These are phyloP conservation scores for Jasminum sambac DNA, from an alignment of 257 asterid species.

Conservation along the genomic window DNA sequence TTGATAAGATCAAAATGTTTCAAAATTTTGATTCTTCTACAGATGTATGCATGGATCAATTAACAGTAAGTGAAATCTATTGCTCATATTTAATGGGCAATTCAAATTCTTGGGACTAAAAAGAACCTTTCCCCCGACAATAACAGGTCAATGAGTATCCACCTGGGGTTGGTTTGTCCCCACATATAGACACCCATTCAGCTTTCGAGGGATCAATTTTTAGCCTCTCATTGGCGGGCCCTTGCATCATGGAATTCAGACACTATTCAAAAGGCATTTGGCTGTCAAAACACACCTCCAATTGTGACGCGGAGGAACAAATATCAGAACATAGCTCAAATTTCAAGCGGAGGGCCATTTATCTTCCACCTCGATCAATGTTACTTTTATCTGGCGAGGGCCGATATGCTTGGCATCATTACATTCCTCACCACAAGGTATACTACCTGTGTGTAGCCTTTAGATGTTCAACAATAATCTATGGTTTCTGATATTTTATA, in stretches of 20 bases:
- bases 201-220: slow-evolving; percentile 84
- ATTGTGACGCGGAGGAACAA: slow-evolving; percentile 40
- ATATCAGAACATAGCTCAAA: slow-evolving; percentile 35
- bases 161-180: slow-evolving; percentile 90
- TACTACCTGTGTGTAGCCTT: not conserved
- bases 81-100: slow-evolving; percentile 13
- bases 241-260: slow-evolving; percentile 96
- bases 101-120: slow-evolving; percentile 13
- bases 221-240: slow-evolving; percentile 95
- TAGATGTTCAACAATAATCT: not conserved
- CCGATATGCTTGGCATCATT: slow-evolving; percentile 98
- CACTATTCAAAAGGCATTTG: slow-evolving; percentile 64
- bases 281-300: slow-evolving; percentile 39
- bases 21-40: slow-evolving; percentile 42
- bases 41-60: slow-evolving; percentile 62
- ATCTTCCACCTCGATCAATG: slow-evolving; percentile 93
- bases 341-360: slow-evolving; percentile 63
- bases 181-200: slow-evolving; percentile 97
- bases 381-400: slow-evolving; percentile 82
- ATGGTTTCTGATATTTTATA: not conserved
- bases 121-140: slow-evolving; percentile 10
- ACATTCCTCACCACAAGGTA: slow-evolving; percentile 99
- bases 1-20: slow-evolving; percentile 54
- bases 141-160: slow-evolving; percentile 95
- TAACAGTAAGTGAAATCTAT: slow-evolving; percentile 58